Evolutionary conservation across 495 filamentous ascomycete genomes (phyloP).

Genomic region (Penicillium alfredii): DNA sequence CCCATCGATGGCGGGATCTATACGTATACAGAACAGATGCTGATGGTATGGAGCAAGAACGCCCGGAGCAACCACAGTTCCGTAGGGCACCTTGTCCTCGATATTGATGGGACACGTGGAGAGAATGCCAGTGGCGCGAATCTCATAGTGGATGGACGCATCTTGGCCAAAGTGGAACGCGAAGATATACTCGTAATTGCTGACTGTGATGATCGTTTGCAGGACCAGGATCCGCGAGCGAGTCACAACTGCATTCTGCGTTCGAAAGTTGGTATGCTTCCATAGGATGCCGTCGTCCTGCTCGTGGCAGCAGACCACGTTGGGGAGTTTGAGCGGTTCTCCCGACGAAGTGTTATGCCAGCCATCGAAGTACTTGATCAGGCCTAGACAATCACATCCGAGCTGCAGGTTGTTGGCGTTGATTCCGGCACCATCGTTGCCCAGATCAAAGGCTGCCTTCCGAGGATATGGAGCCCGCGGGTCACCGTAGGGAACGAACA

Average conservation of each 20-base stretch:
- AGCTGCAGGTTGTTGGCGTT: conserved; percentile 57
- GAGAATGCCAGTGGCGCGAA: conserved; percentile 80
- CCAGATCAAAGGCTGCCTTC: conserved; percentile 66
- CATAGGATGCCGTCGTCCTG: conserved; percentile 61
- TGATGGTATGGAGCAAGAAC: conserved; percentile 77
- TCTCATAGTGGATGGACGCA: conserved; percentile 71
- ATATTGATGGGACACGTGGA: conserved; percentile 69
- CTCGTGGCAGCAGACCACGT: conserved; percentile 61
- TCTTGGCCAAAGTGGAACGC: conserved; percentile 80
- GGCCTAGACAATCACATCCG: conserved; percentile 60
- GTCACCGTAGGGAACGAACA: conserved; percentile 63
- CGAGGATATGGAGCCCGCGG: conserved; percentile 59
- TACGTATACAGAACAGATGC: conserved; percentile 81
- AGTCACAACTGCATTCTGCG: conserved; percentile 49
- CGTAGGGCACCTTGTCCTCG: conserved; percentile 53
- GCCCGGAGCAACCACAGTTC: conserved; percentile 79
- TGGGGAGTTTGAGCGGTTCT: conserved; percentile 44
- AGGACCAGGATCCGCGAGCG: conserved; percentile 53
- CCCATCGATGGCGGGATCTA: conserved; percentile 79
- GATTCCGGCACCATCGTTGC: conserved; percentile 58
- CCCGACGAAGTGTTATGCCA: conserved; percentile 49
- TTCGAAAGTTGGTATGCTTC: conserved; percentile 68
- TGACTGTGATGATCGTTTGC: conserved; percentile 73
- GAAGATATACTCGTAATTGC: conserved; percentile 85
- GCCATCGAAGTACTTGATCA: conserved; percentile 58